phyloP scores from a whole-genome alignment of 2,329 filamentous ascomycete species.

The Colletotrichum sp. region DNA sequence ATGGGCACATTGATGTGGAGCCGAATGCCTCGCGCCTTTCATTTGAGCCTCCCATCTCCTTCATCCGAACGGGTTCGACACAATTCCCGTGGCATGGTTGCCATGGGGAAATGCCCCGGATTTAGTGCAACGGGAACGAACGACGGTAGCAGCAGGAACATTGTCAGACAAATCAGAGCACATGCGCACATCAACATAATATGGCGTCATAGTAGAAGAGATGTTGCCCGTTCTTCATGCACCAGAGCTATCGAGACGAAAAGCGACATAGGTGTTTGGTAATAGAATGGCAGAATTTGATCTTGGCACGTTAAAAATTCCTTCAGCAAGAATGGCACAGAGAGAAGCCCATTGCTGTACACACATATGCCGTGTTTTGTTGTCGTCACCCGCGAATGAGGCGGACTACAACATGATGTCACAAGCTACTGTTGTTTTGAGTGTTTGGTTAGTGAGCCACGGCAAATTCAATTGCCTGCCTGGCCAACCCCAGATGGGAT shows the following conservation, averaged over 20 bases:
- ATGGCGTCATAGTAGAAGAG: not conserved
- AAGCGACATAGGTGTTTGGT: constrained; percentile 59
- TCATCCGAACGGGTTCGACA: not conserved
- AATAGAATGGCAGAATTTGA: constrained; percentile 54
- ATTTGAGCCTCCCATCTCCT: not conserved
- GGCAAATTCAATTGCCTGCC: not conserved
- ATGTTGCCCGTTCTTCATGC: constrained; percentile 63
- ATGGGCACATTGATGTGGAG: not conserved
- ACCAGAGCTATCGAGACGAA: constrained; percentile 37
- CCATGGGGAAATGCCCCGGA: not conserved
- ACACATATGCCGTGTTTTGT: constrained; percentile 58
- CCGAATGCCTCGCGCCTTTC: not conserved
- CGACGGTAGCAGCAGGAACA: not conserved
- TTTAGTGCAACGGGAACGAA: not conserved
- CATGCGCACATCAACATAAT: not conserved
- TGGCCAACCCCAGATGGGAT: not conserved
- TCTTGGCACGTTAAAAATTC: constrained; percentile 62
- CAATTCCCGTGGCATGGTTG: not conserved
- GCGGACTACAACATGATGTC: not conserved
- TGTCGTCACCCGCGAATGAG: not conserved
- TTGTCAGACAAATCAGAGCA: not conserved
- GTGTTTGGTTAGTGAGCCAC: not conserved
- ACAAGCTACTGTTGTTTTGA: not conserved
- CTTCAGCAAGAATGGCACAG: constrained; percentile 61
- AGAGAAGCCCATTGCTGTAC: constrained; percentile 60